These are phyloP conservation scores for Rhodotorula glutinis DNA, from an alignment of 1,284 basidiomycete species.

Conservation along the genomic window DNA sequence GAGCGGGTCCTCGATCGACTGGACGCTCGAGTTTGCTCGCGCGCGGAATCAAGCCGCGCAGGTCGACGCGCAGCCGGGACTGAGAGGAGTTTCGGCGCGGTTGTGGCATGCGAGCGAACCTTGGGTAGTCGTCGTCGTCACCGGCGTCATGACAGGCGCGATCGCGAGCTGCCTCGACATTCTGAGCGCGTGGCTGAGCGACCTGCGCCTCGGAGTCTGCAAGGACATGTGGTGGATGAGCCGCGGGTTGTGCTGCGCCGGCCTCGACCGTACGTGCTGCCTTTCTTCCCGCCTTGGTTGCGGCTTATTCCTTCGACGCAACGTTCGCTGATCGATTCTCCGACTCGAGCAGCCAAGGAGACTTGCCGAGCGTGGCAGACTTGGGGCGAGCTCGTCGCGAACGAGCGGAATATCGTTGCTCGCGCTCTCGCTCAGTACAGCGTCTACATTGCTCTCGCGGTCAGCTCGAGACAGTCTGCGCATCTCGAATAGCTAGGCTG, in stretches of 20 bases:
- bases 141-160: constrained; percentile 53
- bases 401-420: constrained; percentile 24
- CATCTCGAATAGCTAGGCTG: not conserved
- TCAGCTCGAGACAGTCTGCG: constrained; percentile 50
- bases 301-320: not conserved
- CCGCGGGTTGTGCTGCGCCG: constrained; percentile 67
- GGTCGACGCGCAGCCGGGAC: constrained; percentile 1
- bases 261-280: constrained; percentile 61
- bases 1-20: constrained; percentile 53
- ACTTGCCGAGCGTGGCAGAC: constrained; percentile 67
- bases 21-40: constrained; percentile 64
- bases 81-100: constrained; percentile 50
- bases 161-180: constrained; percentile 71
- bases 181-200: constrained; percentile 69
- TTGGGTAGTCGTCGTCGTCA: constrained; percentile 66
- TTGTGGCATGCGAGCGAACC: constrained; percentile 60
- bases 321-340: not conserved
- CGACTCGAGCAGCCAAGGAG: constrained; percentile 59
- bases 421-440: constrained; percentile 57
- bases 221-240: constrained; percentile 70
- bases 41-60: constrained; percentile 52
- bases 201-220: constrained; percentile 67
- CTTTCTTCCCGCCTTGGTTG: not conserved
- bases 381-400: constrained; percentile 46
- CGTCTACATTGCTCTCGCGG: constrained; percentile 72